Evolutionary conservation across 257 asterid species (phyloP).

Genomic region (Anisodus tanguticus): DNA sequence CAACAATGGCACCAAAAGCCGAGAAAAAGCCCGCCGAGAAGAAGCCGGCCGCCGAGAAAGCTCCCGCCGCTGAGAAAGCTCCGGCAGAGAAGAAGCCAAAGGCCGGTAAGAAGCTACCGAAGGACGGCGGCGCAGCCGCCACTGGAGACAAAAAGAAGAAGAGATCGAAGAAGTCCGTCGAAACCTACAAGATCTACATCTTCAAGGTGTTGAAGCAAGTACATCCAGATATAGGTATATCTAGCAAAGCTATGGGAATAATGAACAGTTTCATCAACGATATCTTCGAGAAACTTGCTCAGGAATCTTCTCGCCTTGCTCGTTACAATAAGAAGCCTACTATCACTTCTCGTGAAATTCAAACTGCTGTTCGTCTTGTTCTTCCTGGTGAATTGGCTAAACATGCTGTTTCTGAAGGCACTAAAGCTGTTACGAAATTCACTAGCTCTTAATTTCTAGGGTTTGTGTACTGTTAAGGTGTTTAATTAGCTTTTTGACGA

Average conservation of each 20-base stretch:
- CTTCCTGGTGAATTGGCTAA: conserved; percentile 39
- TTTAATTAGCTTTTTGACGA: too few relatives aligned
- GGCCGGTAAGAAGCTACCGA: conserved; percentile 36
- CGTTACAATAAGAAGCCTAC: conserved; percentile 36
- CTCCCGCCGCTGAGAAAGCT: conserved; percentile 31
- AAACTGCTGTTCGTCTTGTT: conserved; percentile 35
- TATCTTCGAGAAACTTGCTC: conserved; percentile 37
- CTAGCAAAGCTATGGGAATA: conserved; percentile 36
- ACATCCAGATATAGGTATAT: conserved; percentile 35
- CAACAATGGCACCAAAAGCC: conserved; percentile 33
- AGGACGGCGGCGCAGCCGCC: conserved; percentile 21
- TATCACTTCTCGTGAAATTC: conserved; percentile 35
- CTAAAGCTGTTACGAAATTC: conserved; percentile 37
- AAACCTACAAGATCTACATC: conserved; percentile 41
- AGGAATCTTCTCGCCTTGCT: conserved; percentile 34
- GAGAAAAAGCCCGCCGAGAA: conserved; percentile 39
- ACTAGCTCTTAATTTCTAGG: conserved; percentile 29
- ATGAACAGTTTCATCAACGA: conserved; percentile 39
- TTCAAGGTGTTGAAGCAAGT: conserved; percentile 40
- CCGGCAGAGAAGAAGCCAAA: conserved; percentile 36
- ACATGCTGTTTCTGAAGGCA: conserved; percentile 38
- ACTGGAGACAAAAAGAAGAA: conserved; percentile 36
- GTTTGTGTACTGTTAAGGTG: not conserved
- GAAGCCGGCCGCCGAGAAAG: conserved; percentile 36
- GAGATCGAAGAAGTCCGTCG: conserved; percentile 32